Conservation (phyloP, 75 land plant genomes). For the Picea glauca region DNA sequence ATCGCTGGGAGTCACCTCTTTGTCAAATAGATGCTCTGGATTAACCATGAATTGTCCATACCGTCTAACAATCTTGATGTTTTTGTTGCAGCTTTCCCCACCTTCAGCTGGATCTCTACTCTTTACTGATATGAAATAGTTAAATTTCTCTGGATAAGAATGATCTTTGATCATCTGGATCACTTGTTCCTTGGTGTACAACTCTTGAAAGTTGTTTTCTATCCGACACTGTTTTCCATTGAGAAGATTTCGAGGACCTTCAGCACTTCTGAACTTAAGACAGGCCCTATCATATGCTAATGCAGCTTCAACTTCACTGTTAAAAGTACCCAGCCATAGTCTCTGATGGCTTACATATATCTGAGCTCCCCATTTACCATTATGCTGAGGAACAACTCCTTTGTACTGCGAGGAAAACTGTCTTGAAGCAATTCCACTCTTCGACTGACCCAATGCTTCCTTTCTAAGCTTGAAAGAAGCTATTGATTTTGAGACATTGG, state of each 20-base stretch:
- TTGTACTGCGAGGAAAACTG: slow-evolving; percentile 31
- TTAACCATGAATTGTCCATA: too few relatives aligned
- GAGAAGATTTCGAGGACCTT: slow-evolving; percentile 38
- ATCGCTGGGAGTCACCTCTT: slow-evolving; percentile 57
- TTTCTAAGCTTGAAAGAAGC: too few relatives aligned
- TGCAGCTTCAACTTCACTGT: slow-evolving; percentile 49
- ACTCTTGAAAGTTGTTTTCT: slow-evolving; percentile 39
- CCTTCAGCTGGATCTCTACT: too few relatives aligned
- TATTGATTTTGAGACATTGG: too few relatives aligned
- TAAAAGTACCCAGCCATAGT: slow-evolving; percentile 75
- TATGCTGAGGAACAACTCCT: slow-evolving; percentile 55
- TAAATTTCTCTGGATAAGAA: slow-evolving; percentile 19
- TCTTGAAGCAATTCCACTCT: too few relatives aligned
- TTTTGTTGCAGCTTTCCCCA: too few relatives aligned
- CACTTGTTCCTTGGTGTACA: slow-evolving; percentile 28
- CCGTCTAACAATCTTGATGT: too few relatives aligned
- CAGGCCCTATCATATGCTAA: slow-evolving; percentile 69
- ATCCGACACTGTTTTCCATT: slow-evolving; percentile 11
- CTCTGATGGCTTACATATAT: slow-evolving; percentile 51
- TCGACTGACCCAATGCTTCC: too few relatives aligned
- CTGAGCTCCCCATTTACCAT: slow-evolving; percentile 70
- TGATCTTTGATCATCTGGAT: slow-evolving; percentile 59
- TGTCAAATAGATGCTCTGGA: slow-evolving; percentile 26
- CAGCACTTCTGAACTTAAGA: slow-evolving; percentile 37
- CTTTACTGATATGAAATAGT: too few relatives aligned